Base-by-base conservation (phyloP, 805 yeast genomes). In the Grigorovia jiainica region DNA sequence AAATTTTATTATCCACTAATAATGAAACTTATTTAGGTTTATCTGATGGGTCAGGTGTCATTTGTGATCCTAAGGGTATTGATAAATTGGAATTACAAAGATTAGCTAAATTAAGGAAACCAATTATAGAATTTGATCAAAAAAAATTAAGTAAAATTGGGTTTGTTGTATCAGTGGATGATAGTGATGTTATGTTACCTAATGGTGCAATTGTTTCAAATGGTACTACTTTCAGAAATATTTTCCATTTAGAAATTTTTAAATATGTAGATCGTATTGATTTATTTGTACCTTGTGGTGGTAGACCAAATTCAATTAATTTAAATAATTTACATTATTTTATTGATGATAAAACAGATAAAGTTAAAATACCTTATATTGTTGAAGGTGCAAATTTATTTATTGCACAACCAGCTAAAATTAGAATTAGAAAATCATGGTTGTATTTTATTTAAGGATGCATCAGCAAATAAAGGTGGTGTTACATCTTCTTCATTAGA, bases 351-450 rank as follows among this genome's bases (percentile, higher is more conserved):
- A 78, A 78, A 54, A 79, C 89, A 24, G 94, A 92, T 44, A 80
- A 82, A 64, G 64, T 84, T 17, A 68, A 76, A 50, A 73, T 92
- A 53, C 94, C 95, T 38, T 87, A 81, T 66, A 78, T 90, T 60
- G 96, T 92, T 43, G 98, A 90, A 68, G 98, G 98, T 60, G 98
- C 98, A 43, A 92, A 90, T 64, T 72, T 90, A 63, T 92, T 90
- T 66, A 82, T 90, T 48, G 87, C 97, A 2, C 97, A 92, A 68
- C 76, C 87, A 32, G 97, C 97, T 40, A 92, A 90, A n/a, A 69
- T 65, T 90, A 25, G 75, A 77, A 38, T 71, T 90, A 43, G 98
- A 92, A 66, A 68, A 73, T 35, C 92, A 95, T 25, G 97, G 97
- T 32, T 79, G 86, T 40, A 63, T 87, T 41, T 72, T 92, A 41